These are phyloP conservation scores for Mucor mucedo DNA, from an alignment of 371 early-diverging fungal species.

Conservation along the genomic window DNA sequence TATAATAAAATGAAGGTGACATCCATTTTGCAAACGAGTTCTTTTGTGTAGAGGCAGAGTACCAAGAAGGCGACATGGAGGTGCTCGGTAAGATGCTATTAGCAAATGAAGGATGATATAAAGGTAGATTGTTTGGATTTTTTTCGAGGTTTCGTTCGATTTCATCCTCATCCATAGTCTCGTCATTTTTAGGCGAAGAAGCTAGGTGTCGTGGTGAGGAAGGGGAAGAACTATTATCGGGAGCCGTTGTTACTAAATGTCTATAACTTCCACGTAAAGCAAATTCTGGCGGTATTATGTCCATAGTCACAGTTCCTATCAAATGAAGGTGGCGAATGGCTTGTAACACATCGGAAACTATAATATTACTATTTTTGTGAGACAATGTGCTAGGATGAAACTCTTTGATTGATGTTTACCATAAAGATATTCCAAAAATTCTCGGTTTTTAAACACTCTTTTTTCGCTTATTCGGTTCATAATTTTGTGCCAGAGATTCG, in stretches of 20 bases:
- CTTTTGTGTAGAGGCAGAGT: constrained; percentile 54
- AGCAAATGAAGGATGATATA: constrained; percentile 50
- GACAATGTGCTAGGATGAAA: background rate
- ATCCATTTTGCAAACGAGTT: constrained; percentile 54
- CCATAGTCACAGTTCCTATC: constrained; percentile 41
- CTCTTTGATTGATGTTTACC: constrained; percentile 26
- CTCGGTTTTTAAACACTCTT: constrained; percentile 47
- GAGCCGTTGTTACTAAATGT: constrained; percentile 29
- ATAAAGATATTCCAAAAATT: constrained; percentile 52
- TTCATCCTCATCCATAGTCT: constrained; percentile 21
- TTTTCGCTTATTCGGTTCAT: constrained; percentile 47
- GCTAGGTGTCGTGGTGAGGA: constrained; percentile 18
- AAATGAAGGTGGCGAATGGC: constrained; percentile 45
- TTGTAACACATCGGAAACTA: constrained; percentile 49
- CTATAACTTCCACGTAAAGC: constrained; percentile 45
- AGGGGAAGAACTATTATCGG: constrained; percentile 14
- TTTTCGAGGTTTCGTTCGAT: background rate
- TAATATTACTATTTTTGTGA: background rate
- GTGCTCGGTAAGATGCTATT: constrained; percentile 49
- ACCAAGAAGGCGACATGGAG: constrained; percentile 58
- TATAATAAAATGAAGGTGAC: constrained; percentile 57
- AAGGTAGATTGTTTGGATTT: constrained; percentile 22
- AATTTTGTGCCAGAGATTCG: constrained; percentile 49
- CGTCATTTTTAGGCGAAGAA: constrained; percentile 10
- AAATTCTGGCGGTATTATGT: constrained; percentile 59